These are phyloP conservation scores for Pezicula radicicola DNA, from an alignment of 2,329 filamentous ascomycete species.

Conservation along the genomic window DNA sequence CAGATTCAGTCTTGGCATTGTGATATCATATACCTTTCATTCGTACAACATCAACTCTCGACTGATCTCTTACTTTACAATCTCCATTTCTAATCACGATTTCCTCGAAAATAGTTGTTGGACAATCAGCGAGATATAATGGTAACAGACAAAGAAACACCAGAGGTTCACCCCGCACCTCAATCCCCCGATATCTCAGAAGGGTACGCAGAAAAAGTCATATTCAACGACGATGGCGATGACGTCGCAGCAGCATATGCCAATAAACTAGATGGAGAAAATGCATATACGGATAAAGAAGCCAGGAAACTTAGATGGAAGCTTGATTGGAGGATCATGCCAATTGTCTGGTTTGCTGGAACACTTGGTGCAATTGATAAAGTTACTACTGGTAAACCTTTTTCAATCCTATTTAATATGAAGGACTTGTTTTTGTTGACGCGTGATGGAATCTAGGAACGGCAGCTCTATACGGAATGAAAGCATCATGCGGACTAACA, in stretches of 20 bases:
- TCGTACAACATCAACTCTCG: no score
- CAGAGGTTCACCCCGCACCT: background rate
- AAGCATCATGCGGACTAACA: conserved; percentile 24
- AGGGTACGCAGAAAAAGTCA: background rate
- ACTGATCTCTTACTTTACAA: no score
- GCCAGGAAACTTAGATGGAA: conserved; percentile 33
- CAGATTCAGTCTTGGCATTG: no score
- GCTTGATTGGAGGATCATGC: conserved; percentile 37
- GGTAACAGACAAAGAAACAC: no score
- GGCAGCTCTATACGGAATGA: conserved; percentile 32
- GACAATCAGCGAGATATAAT: no score
- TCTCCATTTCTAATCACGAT: no score
- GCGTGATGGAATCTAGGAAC: conserved; percentile 22
- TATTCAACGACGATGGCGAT: conserved; percentile 14
- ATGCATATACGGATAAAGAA: conserved; percentile 25
- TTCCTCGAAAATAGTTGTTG: no score
- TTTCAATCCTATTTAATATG: no score
- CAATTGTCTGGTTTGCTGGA: conserved; percentile 33
- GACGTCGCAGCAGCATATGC: conserved; percentile 29
- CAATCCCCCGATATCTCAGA: background rate
- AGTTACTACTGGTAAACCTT: conserved; percentile 24
- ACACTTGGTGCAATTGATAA: conserved; percentile 19
- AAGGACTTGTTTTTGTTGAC: no score
- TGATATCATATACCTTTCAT: no score
- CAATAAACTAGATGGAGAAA: conserved; percentile 21